Percentiles rank a stretch among this genome's conserved stretches.
These are phyloP conservation scores for Aspergillus candidus DNA, from an alignment of 2,329 filamentous ascomycete genomes.

Conservation along the genomic window DNA sequence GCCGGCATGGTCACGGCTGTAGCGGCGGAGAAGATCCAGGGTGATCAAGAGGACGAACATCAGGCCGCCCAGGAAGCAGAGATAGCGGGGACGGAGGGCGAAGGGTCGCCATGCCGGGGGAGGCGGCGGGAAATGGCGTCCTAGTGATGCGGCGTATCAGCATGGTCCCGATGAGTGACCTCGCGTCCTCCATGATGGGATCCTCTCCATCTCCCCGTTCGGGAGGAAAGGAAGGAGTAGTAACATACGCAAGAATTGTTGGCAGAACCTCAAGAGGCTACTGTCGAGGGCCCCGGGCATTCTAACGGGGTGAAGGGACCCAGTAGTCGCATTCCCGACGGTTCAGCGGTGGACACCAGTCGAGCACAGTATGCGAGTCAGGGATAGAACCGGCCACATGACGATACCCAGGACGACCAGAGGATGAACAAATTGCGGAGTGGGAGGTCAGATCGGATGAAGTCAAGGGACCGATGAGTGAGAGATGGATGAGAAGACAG, in stretches of 20 bases:
- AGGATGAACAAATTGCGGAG: too few relatives aligned
- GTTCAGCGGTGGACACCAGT: too few relatives aligned
- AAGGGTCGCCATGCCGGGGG: conserved; percentile 27
- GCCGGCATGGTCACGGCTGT: conserved; percentile 23
- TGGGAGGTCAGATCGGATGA: too few relatives aligned
- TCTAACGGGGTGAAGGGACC: conserved; percentile 6
- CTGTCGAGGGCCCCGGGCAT: conserved; percentile 12
- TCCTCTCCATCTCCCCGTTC: background rate
- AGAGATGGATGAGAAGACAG: too few relatives aligned
- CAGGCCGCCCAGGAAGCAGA: conserved; percentile 16
- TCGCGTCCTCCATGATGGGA: background rate
- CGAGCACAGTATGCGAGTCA: too few relatives aligned
- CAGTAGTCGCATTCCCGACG: too few relatives aligned
- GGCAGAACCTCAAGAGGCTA: conserved; percentile 12
- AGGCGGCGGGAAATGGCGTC: background rate
- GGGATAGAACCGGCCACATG: too few relatives aligned
- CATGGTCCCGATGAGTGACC: too few relatives aligned
- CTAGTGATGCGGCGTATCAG: too few relatives aligned
- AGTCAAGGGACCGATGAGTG: too few relatives aligned
- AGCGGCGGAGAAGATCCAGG: conserved; percentile 26
- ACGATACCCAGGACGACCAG: too few relatives aligned
- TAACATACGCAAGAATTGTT: conserved; percentile 8
- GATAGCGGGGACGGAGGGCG: conserved; percentile 27
- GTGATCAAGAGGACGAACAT: conserved; percentile 21
- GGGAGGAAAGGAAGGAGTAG: background rate